A percentile compares a stretch with the other conserved stretches of the same genome.
Evolutionary conservation across 148 eudicot genomes (phyloP).

Genomic region (Fagopyrum esculentum): DNA sequence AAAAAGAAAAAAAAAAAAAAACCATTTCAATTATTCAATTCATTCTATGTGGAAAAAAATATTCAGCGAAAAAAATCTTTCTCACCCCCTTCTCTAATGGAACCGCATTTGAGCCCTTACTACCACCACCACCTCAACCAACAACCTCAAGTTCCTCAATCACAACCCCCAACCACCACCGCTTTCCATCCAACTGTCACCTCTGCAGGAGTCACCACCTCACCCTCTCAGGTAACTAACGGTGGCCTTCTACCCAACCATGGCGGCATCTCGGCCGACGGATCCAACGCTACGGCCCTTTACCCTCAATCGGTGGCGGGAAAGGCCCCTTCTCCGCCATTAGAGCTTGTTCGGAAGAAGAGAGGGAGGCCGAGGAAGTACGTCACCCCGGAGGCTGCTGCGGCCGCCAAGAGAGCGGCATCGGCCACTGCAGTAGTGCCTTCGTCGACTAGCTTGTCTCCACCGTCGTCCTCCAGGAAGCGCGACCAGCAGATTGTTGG

Average conservation of each 20-base stretch:
- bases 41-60: conserved; percentile 10
- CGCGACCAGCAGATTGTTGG: conserved; percentile 23
- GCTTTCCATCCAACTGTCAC: neutral
- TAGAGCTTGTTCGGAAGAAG: conserved; percentile 35
- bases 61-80: conserved; percentile 9
- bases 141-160: conserved; percentile 6
- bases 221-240: conserved; percentile 21
- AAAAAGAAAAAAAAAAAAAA: conserved; percentile 9
- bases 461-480: conserved; percentile 26
- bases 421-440: conserved; percentile 26
- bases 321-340: conserved; percentile 20
- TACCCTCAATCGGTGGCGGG: conserved; percentile 33
- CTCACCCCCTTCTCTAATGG: conserved; percentile 21
- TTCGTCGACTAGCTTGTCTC: conserved; percentile 17
- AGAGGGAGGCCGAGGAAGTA: conserved; percentile 54
- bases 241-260: conserved; percentile 22
- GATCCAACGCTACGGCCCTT: conserved; percentile 6
- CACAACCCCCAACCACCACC: conserved; percentile 11
- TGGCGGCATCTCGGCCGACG: conserved; percentile 12
- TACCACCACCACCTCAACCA: conserved; percentile 32
- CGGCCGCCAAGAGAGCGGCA: conserved; percentile 38
- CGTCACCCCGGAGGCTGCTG: conserved; percentile 48
- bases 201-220: conserved; percentile 5
- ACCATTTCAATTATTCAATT: conserved; percentile 12
- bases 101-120: conserved; percentile 30